Evolutionary conservation across 2,329 filamentous ascomycete species (phyloP).

Genomic region (Sarocladium kiliense): DNA sequence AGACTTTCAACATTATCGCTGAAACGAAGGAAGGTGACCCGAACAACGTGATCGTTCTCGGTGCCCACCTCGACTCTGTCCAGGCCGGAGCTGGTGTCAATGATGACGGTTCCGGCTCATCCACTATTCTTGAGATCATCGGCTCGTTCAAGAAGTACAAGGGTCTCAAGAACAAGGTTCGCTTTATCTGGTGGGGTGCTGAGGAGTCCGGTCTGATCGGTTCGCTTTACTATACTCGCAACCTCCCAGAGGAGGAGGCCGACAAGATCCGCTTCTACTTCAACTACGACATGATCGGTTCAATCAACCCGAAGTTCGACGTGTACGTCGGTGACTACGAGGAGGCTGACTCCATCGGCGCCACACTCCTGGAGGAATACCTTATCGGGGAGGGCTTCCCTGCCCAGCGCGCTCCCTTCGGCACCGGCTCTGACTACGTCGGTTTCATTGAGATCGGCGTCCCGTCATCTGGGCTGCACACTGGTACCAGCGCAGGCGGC

Average conservation of each 20-base stretch:
- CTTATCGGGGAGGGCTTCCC: constrained; percentile 21
- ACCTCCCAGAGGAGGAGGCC: constrained; percentile 22
- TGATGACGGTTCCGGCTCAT: constrained; percentile 34
- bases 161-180: constrained; percentile 32
- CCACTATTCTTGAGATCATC: constrained; percentile 31
- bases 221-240: constrained; percentile 24
- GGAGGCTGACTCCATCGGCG: constrained; percentile 25
- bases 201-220: constrained; percentile 32
- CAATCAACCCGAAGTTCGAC: constrained; percentile 22
- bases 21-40: constrained; percentile 34
- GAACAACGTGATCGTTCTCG: constrained; percentile 36
- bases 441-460: constrained; percentile 31
- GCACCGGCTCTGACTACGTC: constrained; percentile 30
- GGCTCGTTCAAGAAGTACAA: constrained; percentile 30
- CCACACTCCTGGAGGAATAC: constrained; percentile 24
- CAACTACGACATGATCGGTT: constrained; percentile 60
- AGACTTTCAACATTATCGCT: constrained; percentile 33
- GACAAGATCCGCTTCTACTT: constrained; percentile 56
- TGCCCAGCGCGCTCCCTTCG: constrained; percentile 24
- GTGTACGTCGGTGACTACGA: constrained; percentile 24
- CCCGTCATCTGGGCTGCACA: constrained; percentile 32
- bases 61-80: constrained; percentile 36
- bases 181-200: constrained; percentile 34
- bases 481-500: constrained; percentile 22
- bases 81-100: constrained; percentile 36